These are phyloP conservation scores for Dendrobium chrysotoxum DNA, from an alignment of 106 monocot genomes.

Conservation along the genomic window DNA sequence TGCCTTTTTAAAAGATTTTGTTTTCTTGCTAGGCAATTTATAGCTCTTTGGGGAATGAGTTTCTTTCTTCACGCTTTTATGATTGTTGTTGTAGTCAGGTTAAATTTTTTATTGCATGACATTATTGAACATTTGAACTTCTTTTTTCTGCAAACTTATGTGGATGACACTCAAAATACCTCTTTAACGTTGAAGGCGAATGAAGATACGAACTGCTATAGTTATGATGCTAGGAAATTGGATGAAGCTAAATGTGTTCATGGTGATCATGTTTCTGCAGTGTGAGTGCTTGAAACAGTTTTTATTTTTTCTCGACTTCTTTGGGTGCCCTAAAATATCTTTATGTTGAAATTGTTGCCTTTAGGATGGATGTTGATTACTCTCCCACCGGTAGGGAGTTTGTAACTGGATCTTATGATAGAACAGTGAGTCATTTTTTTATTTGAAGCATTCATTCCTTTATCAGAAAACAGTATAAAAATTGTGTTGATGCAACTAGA, in stretches of 20 bases:
- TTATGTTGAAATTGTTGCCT: slow-evolving; percentile 11
- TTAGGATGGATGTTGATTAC: slow-evolving; percentile 98
- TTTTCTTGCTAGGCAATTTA: slow-evolving; percentile 5
- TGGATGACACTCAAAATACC: slow-evolving; percentile 3
- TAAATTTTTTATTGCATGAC: neutral
- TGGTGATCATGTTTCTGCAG: slow-evolving; percentile 92
- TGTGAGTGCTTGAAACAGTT: slow-evolving; percentile 45
- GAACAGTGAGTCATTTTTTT: slow-evolving; percentile 56
- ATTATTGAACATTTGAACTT: neutral
- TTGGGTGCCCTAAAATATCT: neutral
- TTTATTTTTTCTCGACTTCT: neutral
- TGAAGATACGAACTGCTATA: slow-evolving; percentile 96
- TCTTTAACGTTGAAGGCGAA: slow-evolving; percentile 60
- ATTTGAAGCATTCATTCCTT: neutral
- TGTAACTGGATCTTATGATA: slow-evolving; percentile 98
- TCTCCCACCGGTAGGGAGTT: slow-evolving; percentile 98
- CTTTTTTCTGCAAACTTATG: neutral
- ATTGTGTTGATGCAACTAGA: neutral
- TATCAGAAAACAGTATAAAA: neutral
- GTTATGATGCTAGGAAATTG: slow-evolving; percentile 87
- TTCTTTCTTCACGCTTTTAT: neutral
- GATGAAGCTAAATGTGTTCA: slow-evolving; percentile 93
- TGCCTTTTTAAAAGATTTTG: neutral
- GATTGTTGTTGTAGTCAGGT: neutral
- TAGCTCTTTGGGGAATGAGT: neutral